These are phyloP conservation scores for Xerocomellus intermedius DNA, from an alignment of 768 basidiomycete species.

Conservation along the genomic window DNA sequence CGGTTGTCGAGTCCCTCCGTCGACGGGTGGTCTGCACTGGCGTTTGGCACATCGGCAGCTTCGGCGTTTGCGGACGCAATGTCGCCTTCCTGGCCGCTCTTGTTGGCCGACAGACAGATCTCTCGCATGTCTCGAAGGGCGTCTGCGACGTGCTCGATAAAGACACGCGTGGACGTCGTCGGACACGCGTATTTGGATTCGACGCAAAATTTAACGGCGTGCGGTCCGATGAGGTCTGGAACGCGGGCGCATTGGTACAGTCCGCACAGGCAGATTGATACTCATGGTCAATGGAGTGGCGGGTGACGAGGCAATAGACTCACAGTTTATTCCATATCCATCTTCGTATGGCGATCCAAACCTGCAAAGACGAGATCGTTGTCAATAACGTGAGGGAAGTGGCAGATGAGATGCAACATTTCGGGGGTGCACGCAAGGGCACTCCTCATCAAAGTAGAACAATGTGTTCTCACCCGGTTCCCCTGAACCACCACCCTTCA, in stretches of 20 bases:
- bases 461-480: constrained; percentile 63
- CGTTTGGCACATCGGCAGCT: neutral
- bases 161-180: constrained; percentile 65
- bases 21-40: neutral
- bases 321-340: constrained; percentile 95
- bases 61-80: neutral
- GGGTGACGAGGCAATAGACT: constrained; percentile 22
- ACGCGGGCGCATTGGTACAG: neutral
- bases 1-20: neutral
- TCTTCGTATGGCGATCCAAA: constrained; percentile 81
- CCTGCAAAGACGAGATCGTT: constrained; percentile 29
- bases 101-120: constrained; percentile 38
- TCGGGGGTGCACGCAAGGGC: neutral
- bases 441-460: neutral
- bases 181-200: constrained; percentile 80
- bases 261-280: neutral
- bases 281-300: neutral
- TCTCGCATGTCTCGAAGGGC: constrained; percentile 69
- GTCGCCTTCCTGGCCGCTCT: constrained; percentile 6
- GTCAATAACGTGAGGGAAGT: constrained; percentile 1
- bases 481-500: constrained; percentile 81
- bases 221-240: constrained; percentile 75
- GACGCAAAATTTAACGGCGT: constrained; percentile 87
- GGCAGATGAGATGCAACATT: neutral
- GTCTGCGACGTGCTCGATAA: constrained; percentile 59